Conservation (phyloP, 768 basidiomycete genomes). For the Lentinula guzmanii region DNA sequence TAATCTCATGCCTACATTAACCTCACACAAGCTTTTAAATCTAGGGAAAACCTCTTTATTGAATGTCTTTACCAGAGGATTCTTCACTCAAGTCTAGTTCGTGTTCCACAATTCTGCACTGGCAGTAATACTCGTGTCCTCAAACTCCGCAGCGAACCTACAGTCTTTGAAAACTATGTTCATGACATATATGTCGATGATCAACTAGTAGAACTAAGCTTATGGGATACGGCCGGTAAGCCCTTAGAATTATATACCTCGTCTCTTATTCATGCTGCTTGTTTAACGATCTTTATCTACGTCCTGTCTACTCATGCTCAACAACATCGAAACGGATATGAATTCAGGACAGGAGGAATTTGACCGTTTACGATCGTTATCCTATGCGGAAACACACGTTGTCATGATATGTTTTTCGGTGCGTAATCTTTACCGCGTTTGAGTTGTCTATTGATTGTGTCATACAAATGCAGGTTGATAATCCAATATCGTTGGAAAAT, state of each 20-base stretch:
- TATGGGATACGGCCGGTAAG: conserved; percentile 98
- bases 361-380: conserved; percentile 87
- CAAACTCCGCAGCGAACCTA: conserved; percentile 62
- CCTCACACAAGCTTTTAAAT: conserved; percentile 13
- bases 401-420: conserved; percentile 96
- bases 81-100: conserved; percentile 93
- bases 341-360: conserved; percentile 89
- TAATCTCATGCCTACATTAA: conserved; percentile 13
- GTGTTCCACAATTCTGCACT: conserved; percentile 19
- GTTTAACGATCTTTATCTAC: conserved; percentile 16
- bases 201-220: conserved; percentile 79
- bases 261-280: conserved; percentile 20
- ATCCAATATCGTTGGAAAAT: conserved; percentile 92
- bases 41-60: conserved; percentile 78
- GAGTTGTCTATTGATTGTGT: conserved; percentile 9
- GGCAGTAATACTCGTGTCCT: not conserved
- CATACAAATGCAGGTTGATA: conserved; percentile 61
- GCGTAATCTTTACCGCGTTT: not conserved
- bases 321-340: not conserved
- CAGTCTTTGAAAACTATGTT: conserved; percentile 97
- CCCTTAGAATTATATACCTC: conserved; percentile 7
- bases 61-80: conserved; percentile 86
- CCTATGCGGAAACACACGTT: conserved; percentile 95
- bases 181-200: conserved; percentile 87
- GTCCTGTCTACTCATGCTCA: conserved; percentile 2